Conservation (phyloP, 2,329 filamentous ascomycete genomes). For the Pseudogymnoascus sp. region DNA sequence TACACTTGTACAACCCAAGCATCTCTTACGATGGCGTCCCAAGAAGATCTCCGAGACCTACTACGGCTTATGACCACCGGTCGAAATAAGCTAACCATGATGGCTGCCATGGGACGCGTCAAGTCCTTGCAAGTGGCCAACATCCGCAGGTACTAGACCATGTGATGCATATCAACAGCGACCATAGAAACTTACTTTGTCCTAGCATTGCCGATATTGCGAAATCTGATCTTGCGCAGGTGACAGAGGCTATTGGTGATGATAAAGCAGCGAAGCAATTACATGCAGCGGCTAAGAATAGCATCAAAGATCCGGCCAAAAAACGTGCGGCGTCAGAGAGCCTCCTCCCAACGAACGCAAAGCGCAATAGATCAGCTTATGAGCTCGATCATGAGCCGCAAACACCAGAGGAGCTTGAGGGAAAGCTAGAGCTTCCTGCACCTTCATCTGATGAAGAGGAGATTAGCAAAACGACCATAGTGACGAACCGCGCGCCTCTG, state of each 20-base stretch:
- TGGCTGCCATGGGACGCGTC: conserved; percentile 50
- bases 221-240: conserved; percentile 16
- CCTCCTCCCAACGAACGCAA: conserved; percentile 16
- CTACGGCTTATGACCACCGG: conserved; percentile 48
- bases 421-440: conserved; percentile 49
- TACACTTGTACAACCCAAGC: not conserved
- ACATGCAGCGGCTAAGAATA: conserved; percentile 24
- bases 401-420: conserved; percentile 51
- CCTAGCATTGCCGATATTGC: conserved; percentile 25
- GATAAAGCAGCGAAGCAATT: conserved; percentile 27
- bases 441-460: conserved; percentile 48
- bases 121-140: conserved; percentile 48
- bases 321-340: conserved; percentile 19
- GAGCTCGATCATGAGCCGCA: conserved; percentile 21
- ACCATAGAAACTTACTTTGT: conserved; percentile 12
- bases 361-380: conserved; percentile 24
- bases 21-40: conserved; percentile 39
- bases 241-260: conserved; percentile 22
- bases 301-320: conserved; percentile 15
- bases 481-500: conserved; percentile 74
- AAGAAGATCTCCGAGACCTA: conserved; percentile 53
- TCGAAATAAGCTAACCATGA: conserved; percentile 47
- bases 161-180: not conserved
- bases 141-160: conserved; percentile 41
- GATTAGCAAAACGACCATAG: conserved; percentile 49